Percentiles rank a stretch among this genome's conserved stretches.
phyloP scores from a whole-genome alignment of 257 asterid species.

The Nemophila menziesii region DNA sequence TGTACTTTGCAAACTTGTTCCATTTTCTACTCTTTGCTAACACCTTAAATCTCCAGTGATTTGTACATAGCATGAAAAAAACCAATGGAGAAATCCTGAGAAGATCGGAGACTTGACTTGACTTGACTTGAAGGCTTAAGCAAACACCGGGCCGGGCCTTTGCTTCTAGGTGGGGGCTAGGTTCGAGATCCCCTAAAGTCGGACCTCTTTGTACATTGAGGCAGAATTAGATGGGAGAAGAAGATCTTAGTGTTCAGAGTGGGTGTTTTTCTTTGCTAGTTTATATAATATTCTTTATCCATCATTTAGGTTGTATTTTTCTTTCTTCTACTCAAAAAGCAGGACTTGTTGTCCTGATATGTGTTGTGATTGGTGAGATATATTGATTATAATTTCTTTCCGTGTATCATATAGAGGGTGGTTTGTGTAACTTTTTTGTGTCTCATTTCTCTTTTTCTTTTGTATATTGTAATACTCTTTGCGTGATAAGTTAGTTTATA shows the following conservation, averaged over 20 bases:
- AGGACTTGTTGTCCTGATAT: slow-evolving; percentile 13
- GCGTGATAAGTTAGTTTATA: not conserved
- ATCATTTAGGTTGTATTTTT: slow-evolving; percentile 33
- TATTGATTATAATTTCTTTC: slow-evolving; percentile 17
- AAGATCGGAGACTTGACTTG: slow-evolving; percentile 8
- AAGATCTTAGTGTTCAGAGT: slow-evolving; percentile 25
- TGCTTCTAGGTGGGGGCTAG: slow-evolving; percentile 14
- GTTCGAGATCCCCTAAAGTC: not conserved
- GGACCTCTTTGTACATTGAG: slow-evolving; percentile 35
- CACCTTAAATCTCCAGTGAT: slow-evolving; percentile 48
- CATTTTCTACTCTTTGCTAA: slow-evolving; percentile 54
- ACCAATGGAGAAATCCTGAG: slow-evolving; percentile 19
- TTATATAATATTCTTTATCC: slow-evolving; percentile 13
- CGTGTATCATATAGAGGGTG: slow-evolving; percentile 44
- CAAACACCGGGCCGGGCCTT: slow-evolving; percentile 8
- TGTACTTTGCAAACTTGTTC: too few species aligned
- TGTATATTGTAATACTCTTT: slow-evolving; percentile 12
- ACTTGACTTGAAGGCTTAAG: slow-evolving; percentile 14
- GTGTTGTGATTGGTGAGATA: slow-evolving; percentile 34
- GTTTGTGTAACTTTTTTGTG: slow-evolving; percentile 30
- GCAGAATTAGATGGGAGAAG: slow-evolving; percentile 19
- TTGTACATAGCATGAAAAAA: slow-evolving; percentile 53
- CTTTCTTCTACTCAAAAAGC: slow-evolving; percentile 13
- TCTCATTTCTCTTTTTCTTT: not conserved
- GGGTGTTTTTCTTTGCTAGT: slow-evolving; percentile 16